Evolutionary conservation across 1,284 basidiomycete species (phyloP), one percentile per base, ranked within the genome.

Genomic region (Ceratobasidium sp.): DNA sequence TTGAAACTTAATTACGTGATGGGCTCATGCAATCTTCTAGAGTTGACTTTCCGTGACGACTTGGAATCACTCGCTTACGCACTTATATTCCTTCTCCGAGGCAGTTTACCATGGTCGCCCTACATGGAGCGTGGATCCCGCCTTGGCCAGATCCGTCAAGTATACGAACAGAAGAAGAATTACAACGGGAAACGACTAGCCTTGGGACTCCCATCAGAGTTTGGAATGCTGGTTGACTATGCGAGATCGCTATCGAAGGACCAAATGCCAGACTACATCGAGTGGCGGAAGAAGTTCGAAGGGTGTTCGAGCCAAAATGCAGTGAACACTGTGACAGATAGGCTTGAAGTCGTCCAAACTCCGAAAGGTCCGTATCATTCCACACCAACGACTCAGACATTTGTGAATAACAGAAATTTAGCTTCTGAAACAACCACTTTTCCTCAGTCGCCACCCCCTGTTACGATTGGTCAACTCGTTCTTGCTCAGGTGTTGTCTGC

Each of bases 41-140:
- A 41, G 6, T 41, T 41, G 36, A 11, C 36, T 41, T 41, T 41
- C 11, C 4, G 96, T 57, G 96, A 98, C 81, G 96, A 98, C 83
- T 89, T 97, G 79, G 95, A 97, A 84, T 93, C 93, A 0, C 86
- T 97, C 47, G 94, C 94, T 1, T 97, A 97, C 84, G 95, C 97
- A 85, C 88, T 97, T 79, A 93, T 97, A 79, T 97, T 97, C 83
- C 96, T 97, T 85, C 86, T 97, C 51, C 92, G 95, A 47, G 95
- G 96, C 41, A 92, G 91, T 24, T 87, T 97, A 3, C 96, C 96
- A 0, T 97, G 96, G 96, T 90, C 94, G 91, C 77, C 84, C 90
- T 74, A 93, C 93, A 75, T 86, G 89, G 33, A 90, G 90, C 78
- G 87, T 89, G 54, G 93, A 93, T 80, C 80, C 92, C 53, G 86